These are phyloP conservation scores for Trichoderma citrinoviride DNA, from an alignment of 2,329 filamentous ascomycete species.

Conservation along the genomic window DNA sequence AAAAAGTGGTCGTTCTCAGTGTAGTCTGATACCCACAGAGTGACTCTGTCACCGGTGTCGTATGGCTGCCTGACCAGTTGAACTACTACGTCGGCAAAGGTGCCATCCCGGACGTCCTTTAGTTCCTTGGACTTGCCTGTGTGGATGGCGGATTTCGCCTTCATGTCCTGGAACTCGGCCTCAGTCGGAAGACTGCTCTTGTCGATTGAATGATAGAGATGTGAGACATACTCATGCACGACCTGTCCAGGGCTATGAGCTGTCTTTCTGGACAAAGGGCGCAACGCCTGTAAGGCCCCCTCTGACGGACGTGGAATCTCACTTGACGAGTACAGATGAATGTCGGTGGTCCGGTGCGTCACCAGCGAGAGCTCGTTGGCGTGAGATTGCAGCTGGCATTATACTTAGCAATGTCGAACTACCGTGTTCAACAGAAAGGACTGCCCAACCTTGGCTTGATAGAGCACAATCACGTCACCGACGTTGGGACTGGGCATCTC, in stretches of 20 bases:
- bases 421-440: not conserved
- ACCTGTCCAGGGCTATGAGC: constrained; percentile 25
- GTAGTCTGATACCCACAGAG: constrained; percentile 79
- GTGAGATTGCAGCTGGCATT: constrained; percentile 12
- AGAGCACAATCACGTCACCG: constrained; percentile 45
- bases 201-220: constrained; percentile 45
- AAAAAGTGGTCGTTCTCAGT: constrained; percentile 67
- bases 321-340: constrained; percentile 44
- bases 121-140: constrained; percentile 63
- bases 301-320: constrained; percentile 37
- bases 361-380: constrained; percentile 41
- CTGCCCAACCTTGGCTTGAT: constrained; percentile 51
- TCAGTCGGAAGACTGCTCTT: constrained; percentile 44
- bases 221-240: constrained; percentile 47
- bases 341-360: constrained; percentile 40
- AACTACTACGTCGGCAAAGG: constrained; percentile 68
- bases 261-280: constrained; percentile 25
- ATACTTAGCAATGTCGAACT: not conserved
- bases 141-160: constrained; percentile 41
- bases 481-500: constrained; percentile 48
- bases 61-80: constrained; percentile 61
- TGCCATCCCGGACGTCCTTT: constrained; percentile 54
- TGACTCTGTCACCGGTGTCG: constrained; percentile 45
- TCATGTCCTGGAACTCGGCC: constrained; percentile 42
- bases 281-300: constrained; percentile 36